phyloP scores from a whole-genome alignment of 257 asterid species.

The Orobanche coerulescens region DNA sequence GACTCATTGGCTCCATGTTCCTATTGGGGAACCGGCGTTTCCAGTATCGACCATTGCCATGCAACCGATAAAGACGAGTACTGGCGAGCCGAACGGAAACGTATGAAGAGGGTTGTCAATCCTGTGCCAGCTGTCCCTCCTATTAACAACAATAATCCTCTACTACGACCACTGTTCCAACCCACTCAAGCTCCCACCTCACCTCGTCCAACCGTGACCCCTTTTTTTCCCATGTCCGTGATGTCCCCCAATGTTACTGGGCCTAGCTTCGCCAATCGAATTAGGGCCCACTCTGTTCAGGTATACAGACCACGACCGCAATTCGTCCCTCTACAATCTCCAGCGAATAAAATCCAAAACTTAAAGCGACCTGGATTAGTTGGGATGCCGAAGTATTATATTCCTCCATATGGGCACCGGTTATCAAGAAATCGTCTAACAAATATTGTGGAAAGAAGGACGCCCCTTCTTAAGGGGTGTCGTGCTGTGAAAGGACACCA shows the following conservation, averaged over 20 bases:
- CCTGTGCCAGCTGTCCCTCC: constrained; percentile 23
- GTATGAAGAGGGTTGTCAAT: constrained; percentile 31
- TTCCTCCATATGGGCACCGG: constrained; percentile 22
- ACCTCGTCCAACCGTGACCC: constrained; percentile 15
- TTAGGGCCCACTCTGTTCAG: constrained; percentile 23
- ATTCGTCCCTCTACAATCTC: constrained; percentile 22
- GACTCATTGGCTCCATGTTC: constrained; percentile 84
- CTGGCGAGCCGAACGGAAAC: constrained; percentile 62
- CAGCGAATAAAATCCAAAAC: constrained; percentile 24
- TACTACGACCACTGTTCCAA: constrained; percentile 10
- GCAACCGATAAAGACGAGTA: constrained; percentile 69
- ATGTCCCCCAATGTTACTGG: constrained; percentile 23
- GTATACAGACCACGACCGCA: constrained; percentile 26
- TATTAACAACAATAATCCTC: constrained; percentile 14
- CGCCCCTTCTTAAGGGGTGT: constrained; percentile 26
- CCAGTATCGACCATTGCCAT: constrained; percentile 62
- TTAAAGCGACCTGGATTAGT: constrained; percentile 28
- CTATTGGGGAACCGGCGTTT: constrained; percentile 53
- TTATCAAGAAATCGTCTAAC: constrained; percentile 20
- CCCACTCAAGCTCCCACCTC: constrained; percentile 14
- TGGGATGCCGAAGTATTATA: constrained; percentile 22
- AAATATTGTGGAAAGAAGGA: too few species aligned
- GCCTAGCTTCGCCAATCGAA: constrained; percentile 22
- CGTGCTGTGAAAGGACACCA: constrained; percentile 9
- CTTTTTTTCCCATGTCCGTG: constrained; percentile 25